A percentile compares a stretch with the other conserved stretches of the same genome.
phyloP scores from a whole-genome alignment of 2,329 filamentous ascomycete species.

The Trichoderma koningiopsis region DNA sequence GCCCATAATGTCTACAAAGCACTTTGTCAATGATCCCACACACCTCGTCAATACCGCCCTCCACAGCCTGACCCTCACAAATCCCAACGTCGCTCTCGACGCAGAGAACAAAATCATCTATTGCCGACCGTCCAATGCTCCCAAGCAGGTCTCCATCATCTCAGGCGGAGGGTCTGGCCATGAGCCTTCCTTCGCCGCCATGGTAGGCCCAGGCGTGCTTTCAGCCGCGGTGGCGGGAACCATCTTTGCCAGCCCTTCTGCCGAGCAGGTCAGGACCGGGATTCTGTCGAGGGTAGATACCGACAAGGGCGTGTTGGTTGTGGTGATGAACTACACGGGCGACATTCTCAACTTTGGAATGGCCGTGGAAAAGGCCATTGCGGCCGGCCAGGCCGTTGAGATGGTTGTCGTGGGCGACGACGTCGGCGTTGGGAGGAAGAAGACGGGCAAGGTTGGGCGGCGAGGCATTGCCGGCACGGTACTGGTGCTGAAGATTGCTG shows the following conservation, averaged over 20 bases:
- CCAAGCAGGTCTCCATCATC: conserved; percentile 75
- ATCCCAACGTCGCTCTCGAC: conserved; percentile 81
- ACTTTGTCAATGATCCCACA: conserved; percentile 85
- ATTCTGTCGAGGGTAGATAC: conserved; percentile 73
- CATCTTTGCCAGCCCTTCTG: conserved; percentile 80
- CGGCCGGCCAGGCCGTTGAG: conserved; percentile 73
- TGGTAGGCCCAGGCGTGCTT: conserved; percentile 80
- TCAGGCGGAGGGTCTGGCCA: conserved; percentile 90
- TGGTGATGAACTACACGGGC: conserved; percentile 94
- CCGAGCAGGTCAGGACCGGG: conserved; percentile 78
- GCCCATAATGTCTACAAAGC: conserved; percentile 62
- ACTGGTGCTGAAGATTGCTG: conserved; percentile 86
- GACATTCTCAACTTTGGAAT: conserved; percentile 92
- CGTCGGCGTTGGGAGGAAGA: conserved; percentile 79
- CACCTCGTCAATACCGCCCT: conserved; percentile 78
- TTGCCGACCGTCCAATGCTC: conserved; percentile 57
- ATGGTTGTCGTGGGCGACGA: conserved; percentile 94
- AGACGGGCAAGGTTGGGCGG: conserved; percentile 88
- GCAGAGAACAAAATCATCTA: conserved; percentile 81
- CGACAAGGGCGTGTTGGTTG: conserved; percentile 76
- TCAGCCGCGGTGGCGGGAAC: conserved; percentile 82
- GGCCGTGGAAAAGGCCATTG: conserved; percentile 88
- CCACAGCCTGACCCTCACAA: conserved; percentile 75
- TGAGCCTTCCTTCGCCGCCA: conserved; percentile 83
- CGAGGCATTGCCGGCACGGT: conserved; percentile 91